Conservation (phyloP, 306 rosid genomes). For the Cicer pinnatifidum region DNA sequence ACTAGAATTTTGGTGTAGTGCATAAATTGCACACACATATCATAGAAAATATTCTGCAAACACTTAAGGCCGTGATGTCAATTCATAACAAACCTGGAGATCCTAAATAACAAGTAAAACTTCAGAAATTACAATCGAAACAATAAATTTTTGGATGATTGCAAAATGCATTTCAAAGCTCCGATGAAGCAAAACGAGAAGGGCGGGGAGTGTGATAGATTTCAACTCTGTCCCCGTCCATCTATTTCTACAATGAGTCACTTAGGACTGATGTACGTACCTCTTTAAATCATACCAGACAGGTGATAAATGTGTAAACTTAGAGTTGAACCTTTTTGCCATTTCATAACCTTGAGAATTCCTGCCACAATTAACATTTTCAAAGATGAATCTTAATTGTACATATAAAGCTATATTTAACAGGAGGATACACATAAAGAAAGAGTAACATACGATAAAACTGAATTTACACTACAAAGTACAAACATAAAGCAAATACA, state of each 20-base stretch:
- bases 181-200: background rate
- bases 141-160: background rate
- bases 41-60: slow-evolving; percentile 26
- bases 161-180: slow-evolving; percentile 28
- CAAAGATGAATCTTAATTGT: background rate
- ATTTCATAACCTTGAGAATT: slow-evolving; percentile 84
- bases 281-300: slow-evolving; percentile 96
- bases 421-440: background rate
- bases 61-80: slow-evolving; percentile 16
- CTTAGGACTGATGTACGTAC: slow-evolving; percentile 52
- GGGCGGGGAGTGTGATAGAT: background rate
- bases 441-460: background rate
- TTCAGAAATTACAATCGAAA: slow-evolving; percentile 35
- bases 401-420: slow-evolving; percentile 15
- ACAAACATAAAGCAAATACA: slow-evolving; percentile 21
- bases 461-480: slow-evolving; percentile 13
- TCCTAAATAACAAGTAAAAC: slow-evolving; percentile 22
- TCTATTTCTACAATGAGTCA: slow-evolving; percentile 26
- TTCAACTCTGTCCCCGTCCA: slow-evolving; percentile 31
- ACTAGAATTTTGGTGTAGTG: slow-evolving; percentile 34
- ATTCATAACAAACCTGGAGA: slow-evolving; percentile 27
- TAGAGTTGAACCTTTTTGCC: slow-evolving; percentile 84
- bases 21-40: slow-evolving; percentile 1
- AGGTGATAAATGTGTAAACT: slow-evolving; percentile 91
- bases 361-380: slow-evolving; percentile 61